Conservation (phyloP, 108 stramenopile species). For the Cyclostephanos invisitatus region DNA sequence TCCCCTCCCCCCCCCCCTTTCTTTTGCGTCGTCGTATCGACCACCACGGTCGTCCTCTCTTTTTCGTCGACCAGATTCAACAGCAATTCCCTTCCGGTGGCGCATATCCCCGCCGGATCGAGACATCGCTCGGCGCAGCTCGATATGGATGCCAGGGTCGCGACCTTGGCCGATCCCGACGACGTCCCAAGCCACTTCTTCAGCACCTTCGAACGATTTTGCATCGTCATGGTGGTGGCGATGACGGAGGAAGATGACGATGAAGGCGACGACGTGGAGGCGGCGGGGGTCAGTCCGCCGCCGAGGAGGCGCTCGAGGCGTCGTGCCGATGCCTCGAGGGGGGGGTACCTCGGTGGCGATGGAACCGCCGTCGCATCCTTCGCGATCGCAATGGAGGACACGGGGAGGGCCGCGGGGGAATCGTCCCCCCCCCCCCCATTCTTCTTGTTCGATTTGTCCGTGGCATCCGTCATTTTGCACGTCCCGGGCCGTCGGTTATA, state of each 20-base stretch:
- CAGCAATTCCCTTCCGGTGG: slow-evolving; percentile 52
- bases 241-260: slow-evolving; percentile 30
- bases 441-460: neutral
- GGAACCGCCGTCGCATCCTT: neutral
- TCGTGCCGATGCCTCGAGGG: slow-evolving; percentile 72
- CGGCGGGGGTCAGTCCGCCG: slow-evolving; percentile 33
- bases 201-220: slow-evolving; percentile 61
- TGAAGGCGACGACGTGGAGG: neutral
- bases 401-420: slow-evolving; percentile 7
- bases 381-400: neutral
- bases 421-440: neutral
- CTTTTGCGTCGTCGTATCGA: slow-evolving; percentile 27
- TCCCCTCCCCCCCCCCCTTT: slow-evolving; percentile 34
- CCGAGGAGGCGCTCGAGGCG: slow-evolving; percentile 77
- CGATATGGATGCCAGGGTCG: slow-evolving; percentile 57
- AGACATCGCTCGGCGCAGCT: slow-evolving; percentile 50
- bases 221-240: slow-evolving; percentile 11
- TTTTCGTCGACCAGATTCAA: slow-evolving; percentile 4
- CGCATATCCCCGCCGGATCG: slow-evolving; percentile 54
- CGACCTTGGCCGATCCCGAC: slow-evolving; percentile 64
- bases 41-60: slow-evolving; percentile 12
- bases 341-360: slow-evolving; percentile 26
- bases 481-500: too few species aligned
- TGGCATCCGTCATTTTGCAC: slow-evolving; percentile 6
- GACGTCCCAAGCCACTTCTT: slow-evolving; percentile 82